phyloP scores from a whole-genome alignment of 2,329 filamentous ascomycete genomes.

The Zasmidium angulare region DNA sequence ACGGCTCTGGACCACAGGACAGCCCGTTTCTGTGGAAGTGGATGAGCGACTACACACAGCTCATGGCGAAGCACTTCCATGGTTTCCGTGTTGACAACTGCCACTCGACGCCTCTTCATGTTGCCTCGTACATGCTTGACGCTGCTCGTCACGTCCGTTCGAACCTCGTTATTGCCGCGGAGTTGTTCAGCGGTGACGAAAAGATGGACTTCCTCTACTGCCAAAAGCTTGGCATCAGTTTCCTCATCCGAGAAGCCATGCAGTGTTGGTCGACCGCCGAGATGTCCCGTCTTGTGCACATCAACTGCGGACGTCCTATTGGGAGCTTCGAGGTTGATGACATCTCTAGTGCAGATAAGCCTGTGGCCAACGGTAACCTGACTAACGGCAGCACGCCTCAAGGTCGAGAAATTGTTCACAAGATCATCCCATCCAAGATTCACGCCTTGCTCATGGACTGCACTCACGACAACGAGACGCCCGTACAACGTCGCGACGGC shows the following conservation, averaged over 20 bases:
- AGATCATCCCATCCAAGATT: slow-evolving; percentile 82
- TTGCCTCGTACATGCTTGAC: slow-evolving; percentile 92
- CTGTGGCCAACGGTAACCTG: slow-evolving; percentile 30
- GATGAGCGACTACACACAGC: slow-evolving; percentile 88
- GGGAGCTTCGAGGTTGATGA: slow-evolving; percentile 97
- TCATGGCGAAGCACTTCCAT: slow-evolving; percentile 92
- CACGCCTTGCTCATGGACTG: slow-evolving; percentile 99
- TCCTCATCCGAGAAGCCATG: slow-evolving; percentile 95
- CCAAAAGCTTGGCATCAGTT: slow-evolving; percentile 85
- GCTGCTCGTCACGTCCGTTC: slow-evolving; percentile 86
- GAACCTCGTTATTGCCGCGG: slow-evolving; percentile 87
- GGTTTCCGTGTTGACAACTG: slow-evolving; percentile 98
- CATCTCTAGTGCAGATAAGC: slow-evolving; percentile 62
- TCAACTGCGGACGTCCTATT: slow-evolving; percentile 89
- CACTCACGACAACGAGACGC: slow-evolving; percentile 96
- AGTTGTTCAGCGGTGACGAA: slow-evolving; percentile 93
- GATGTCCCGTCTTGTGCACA: slow-evolving; percentile 87
- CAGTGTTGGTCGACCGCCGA: slow-evolving; percentile 96
- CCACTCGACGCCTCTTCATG: slow-evolving; percentile 90
- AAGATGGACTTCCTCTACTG: slow-evolving; percentile 96
- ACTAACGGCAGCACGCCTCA: slow-evolving; percentile 35
- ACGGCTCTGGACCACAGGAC: slow-evolving; percentile 75
- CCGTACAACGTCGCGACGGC: slow-evolving; percentile 90
- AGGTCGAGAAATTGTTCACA: slow-evolving; percentile 67
- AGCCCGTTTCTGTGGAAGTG: slow-evolving; percentile 94